These are phyloP conservation scores for Paraleonurus japonicus DNA, from an alignment of 257 asterid genomes.

Conservation along the genomic window DNA sequence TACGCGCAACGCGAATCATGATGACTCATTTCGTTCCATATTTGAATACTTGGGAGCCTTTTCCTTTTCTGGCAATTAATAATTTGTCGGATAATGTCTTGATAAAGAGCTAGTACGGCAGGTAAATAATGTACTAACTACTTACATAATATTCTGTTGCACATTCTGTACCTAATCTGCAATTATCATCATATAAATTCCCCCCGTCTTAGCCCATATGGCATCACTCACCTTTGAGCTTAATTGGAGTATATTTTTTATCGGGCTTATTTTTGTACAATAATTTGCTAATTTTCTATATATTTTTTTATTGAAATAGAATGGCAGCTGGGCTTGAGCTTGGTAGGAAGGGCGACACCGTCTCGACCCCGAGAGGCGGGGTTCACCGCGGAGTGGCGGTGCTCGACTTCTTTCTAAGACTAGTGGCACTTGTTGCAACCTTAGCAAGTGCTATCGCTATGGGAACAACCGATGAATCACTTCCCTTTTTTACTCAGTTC, in stretches of 20 bases:
- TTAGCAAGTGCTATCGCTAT: constrained; percentile 68
- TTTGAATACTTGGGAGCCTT: not conserved
- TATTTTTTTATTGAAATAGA: not conserved
- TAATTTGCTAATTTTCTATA: not conserved
- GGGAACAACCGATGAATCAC: constrained; percentile 46
- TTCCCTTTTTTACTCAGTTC: constrained; percentile 52
- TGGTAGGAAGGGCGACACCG: constrained; percentile 29
- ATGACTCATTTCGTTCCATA: not conserved
- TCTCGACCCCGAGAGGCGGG: constrained; percentile 19
- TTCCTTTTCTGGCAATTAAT: constrained; percentile 22
- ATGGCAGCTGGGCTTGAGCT: constrained; percentile 31
- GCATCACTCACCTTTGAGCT: not conserved
- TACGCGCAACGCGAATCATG: not conserved
- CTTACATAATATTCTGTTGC: not conserved
- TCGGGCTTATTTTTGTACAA: not conserved
- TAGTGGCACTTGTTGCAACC: constrained; percentile 46
- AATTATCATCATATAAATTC: constrained; percentile 26
- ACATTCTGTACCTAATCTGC: constrained; percentile 24
- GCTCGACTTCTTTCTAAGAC: constrained; percentile 50
- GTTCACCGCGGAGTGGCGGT: constrained; percentile 43
- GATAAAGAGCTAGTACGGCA: constrained; percentile 27
- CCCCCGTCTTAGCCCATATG: not conserved
- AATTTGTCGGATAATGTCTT: not conserved
- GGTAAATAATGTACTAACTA: constrained; percentile 36
- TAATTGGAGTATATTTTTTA: not conserved